Conservation (phyloP, 2,329 filamentous ascomycete genomes). For the Cladophialophora exuberans region DNA sequence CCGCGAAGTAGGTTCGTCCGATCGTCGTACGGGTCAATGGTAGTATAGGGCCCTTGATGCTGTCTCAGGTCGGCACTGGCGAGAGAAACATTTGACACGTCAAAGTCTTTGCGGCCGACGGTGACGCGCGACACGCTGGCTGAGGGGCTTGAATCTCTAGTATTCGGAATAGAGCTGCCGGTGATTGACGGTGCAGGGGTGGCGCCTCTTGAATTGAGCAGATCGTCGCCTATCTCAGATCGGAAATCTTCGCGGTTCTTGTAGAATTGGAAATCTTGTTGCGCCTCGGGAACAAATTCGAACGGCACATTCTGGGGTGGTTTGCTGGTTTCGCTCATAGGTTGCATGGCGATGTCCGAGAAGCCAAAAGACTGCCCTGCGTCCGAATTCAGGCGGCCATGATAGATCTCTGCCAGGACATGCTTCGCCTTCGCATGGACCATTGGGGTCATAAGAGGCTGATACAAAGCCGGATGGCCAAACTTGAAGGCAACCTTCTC, state of each 20-base stretch:
- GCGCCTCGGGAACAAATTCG: slow-evolving; percentile 83
- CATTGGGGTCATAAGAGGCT: slow-evolving; percentile 90
- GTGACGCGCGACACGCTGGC: slow-evolving; percentile 37
- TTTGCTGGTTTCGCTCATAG: slow-evolving; percentile 43
- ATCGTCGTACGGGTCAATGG: slow-evolving; percentile 31
- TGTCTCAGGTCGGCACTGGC: slow-evolving; percentile 13
- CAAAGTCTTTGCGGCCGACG: slow-evolving; percentile 22
- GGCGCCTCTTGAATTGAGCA: slow-evolving; percentile 35
- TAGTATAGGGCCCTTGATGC: slow-evolving; percentile 23
- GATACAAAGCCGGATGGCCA: slow-evolving; percentile 88
- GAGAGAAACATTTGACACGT: slow-evolving; percentile 22
- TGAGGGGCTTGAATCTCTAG: slow-evolving; percentile 37
- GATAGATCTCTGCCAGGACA: slow-evolving; percentile 81
- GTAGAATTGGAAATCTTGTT: slow-evolving; percentile 89
- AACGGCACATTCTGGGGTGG: slow-evolving; percentile 66
- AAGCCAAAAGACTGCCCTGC: slow-evolving; percentile 58
- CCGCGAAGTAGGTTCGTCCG: slow-evolving; percentile 26
- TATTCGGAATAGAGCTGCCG: slow-evolving; percentile 36
- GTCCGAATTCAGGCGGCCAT: slow-evolving; percentile 73
- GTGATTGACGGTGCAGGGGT: slow-evolving; percentile 22
- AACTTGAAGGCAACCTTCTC: slow-evolving; percentile 70
- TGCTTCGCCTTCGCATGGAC: slow-evolving; percentile 89
- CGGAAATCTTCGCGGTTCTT: slow-evolving; percentile 88
- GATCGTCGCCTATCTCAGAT: slow-evolving; percentile 74
- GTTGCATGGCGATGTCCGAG: slow-evolving; percentile 79